Conservation (phyloP, 805 yeast genomes). For the Ascoidea tarda region DNA sequence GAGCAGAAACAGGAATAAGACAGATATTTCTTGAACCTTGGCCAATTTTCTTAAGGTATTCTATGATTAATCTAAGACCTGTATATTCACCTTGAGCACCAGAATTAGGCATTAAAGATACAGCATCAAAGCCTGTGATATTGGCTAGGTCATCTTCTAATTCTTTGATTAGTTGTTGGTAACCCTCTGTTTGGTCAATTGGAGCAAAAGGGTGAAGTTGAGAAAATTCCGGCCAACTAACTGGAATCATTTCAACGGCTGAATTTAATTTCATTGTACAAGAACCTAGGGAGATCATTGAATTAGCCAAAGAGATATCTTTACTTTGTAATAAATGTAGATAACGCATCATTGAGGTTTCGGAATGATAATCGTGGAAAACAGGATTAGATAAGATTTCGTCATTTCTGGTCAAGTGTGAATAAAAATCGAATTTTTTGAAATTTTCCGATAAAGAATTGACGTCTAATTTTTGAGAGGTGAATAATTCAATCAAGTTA, state of each 20-base stretch:
- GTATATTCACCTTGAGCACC: constrained; percentile 99
- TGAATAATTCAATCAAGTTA: constrained; percentile 46
- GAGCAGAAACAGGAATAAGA: constrained; percentile 93
- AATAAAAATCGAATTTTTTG: constrained; percentile 30
- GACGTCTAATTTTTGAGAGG: constrained; percentile 19
- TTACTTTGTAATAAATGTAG: constrained; percentile 71
- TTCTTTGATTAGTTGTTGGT: constrained; percentile 57
- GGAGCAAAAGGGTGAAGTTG: constrained; percentile 92
- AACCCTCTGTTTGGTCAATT: constrained; percentile 76
- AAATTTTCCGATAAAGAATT: constrained; percentile 18
- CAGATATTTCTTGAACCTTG: constrained; percentile 71
- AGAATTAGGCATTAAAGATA: constrained; percentile 90
- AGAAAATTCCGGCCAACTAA: constrained; percentile 89
- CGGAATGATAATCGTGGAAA: constrained; percentile 81
- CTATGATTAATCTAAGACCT: constrained; percentile 75
- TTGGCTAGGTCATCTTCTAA: constrained; percentile 76
- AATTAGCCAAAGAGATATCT: constrained; percentile 86
- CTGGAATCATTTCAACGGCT: constrained; percentile 88
- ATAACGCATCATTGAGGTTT: constrained; percentile 89
- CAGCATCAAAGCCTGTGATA: constrained; percentile 86
- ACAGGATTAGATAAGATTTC: constrained; percentile 55
- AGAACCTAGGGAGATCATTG: constrained; percentile 96
- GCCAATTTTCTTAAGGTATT: constrained; percentile 59
- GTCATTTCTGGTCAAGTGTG: constrained; percentile 38
- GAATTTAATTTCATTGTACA: constrained; percentile 97